Evolutionary conservation across 2,329 filamentous ascomycete genomes (phyloP).

Genomic region (Botrytis hyacinthi): DNA sequence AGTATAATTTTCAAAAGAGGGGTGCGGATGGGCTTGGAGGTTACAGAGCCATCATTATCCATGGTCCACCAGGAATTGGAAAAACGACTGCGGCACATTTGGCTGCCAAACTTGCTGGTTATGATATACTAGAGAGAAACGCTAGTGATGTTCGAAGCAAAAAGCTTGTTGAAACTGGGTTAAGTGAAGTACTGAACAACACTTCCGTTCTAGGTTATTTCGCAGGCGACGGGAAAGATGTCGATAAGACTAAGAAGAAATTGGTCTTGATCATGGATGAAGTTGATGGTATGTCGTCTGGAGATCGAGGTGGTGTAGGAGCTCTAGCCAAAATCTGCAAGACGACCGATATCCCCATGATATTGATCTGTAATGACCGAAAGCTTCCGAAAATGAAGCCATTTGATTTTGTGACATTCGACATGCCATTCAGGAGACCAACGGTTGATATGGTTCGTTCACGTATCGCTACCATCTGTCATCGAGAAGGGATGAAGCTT

Average conservation of each 20-base stretch:
- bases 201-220: conserved; percentile 92
- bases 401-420: conserved; percentile 82
- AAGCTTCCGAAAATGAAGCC: conserved; percentile 96
- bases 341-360: conserved; percentile 91
- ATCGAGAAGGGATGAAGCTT: conserved; percentile 84
- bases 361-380: conserved; percentile 96
- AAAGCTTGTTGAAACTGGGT: conserved; percentile 83
- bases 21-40: conserved; percentile 82
- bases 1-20: conserved; percentile 75
- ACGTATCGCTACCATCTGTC: conserved; percentile 92
- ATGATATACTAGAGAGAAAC: conserved; percentile 91
- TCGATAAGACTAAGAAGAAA: conserved; percentile 83
- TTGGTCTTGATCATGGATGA: conserved; percentile 98
- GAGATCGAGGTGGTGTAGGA: conserved; percentile 92
- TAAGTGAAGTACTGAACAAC: conserved; percentile 90
- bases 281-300: conserved; percentile 97
- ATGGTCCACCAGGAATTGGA: conserved; percentile 92
- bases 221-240: conserved; percentile 74
- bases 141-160: conserved; percentile 96
- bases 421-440: conserved; percentile 83
- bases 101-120: conserved; percentile 88
- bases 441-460: conserved; percentile 89
- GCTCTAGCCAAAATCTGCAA: conserved; percentile 92
- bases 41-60: conserved; percentile 88
- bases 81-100: conserved; percentile 97